phyloP scores from a whole-genome alignment of 179 eudicot genomes.

The Amaranthus tricolor region DNA sequence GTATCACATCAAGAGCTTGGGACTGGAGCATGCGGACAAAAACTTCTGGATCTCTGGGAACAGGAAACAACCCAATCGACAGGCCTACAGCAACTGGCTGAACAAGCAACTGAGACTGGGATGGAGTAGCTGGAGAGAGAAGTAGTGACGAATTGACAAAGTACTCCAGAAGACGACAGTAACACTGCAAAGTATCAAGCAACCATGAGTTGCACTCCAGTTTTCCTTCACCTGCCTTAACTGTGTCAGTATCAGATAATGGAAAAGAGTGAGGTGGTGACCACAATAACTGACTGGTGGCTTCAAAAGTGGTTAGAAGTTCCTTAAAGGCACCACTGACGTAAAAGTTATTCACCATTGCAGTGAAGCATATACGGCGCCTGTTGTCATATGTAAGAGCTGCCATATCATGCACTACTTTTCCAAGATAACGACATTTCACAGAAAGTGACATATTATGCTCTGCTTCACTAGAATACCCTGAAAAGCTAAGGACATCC shows the following conservation, averaged over 20 bases:
- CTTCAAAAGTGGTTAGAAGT: conserved; percentile 93
- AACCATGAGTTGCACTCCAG: conserved; percentile 73
- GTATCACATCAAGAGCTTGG: conserved; percentile 93
- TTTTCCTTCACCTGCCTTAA: conserved; percentile 48
- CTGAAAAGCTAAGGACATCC: conserved; percentile 76
- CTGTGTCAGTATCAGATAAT: conserved; percentile 41
- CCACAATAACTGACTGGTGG: conserved; percentile 95
- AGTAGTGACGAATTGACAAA: conserved; percentile 86
- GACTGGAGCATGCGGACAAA: conserved; percentile 94
- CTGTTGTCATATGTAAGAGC: conserved; percentile 79
- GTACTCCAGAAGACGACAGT: conserved; percentile 83
- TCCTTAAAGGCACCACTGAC: conserved; percentile 93
- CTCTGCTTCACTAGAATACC: conserved; percentile 52
- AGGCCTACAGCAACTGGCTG: conserved; percentile 94
- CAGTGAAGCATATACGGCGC: conserved; percentile 72
- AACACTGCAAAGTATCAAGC: conserved; percentile 82
- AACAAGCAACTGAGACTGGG: conserved; percentile 90
- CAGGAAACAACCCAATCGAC: conserved; percentile 96
- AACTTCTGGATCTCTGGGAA: conserved; percentile 91
- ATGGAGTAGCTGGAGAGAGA: conserved; percentile 70
- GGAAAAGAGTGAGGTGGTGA: conserved; percentile 57
- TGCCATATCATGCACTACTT: conserved; percentile 91
- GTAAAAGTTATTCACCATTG: conserved; percentile 85
- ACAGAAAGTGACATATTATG: conserved; percentile 58
- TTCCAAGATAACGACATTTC: conserved; percentile 94